phyloP scores from a whole-genome alignment of 208 protist genomes.

The Leishmania braziliensis region DNA sequence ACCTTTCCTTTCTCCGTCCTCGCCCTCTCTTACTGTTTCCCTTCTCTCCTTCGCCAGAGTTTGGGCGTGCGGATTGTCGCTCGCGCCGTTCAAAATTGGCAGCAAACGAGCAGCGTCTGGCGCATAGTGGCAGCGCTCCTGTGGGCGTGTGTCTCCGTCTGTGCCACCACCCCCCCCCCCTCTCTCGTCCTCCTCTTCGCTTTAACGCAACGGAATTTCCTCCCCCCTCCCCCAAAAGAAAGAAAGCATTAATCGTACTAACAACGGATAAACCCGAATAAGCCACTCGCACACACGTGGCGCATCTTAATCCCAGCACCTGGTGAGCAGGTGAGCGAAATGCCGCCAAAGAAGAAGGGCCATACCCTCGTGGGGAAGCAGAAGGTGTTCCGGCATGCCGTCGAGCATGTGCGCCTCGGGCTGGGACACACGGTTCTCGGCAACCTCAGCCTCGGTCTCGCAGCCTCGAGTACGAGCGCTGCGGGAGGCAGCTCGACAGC shows the following conservation, averaged over 20 bases:
- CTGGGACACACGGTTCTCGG: constrained; percentile 85
- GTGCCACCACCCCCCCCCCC: no score
- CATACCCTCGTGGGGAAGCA: constrained; percentile 65
- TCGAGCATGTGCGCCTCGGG: constrained; percentile 89
- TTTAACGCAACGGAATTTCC: neutral
- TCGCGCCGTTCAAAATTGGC: neutral
- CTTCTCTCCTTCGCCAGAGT: neutral
- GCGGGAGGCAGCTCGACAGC: constrained; percentile 15
- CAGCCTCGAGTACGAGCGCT: constrained; percentile 24
- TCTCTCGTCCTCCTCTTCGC: neutral
- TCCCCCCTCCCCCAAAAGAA: neutral
- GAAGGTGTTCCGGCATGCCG: constrained; percentile 87
- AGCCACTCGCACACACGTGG: neutral
- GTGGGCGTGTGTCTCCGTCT: neutral
- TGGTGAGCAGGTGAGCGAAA: constrained; percentile 12
- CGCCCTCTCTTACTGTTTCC: neutral
- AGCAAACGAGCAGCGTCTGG: neutral
- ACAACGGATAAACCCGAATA: neutral
- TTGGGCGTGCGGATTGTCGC: neutral
- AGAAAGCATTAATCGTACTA: neutral
- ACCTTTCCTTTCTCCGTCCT: neutral
- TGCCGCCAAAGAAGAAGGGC: constrained; percentile 83
- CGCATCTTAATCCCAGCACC: neutral
- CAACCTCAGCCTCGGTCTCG: constrained; percentile 69
- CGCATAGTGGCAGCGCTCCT: neutral